Conservation (phyloP, 495 filamentous ascomycete species). For the Friedmanniomyces endolithicus region DNA sequence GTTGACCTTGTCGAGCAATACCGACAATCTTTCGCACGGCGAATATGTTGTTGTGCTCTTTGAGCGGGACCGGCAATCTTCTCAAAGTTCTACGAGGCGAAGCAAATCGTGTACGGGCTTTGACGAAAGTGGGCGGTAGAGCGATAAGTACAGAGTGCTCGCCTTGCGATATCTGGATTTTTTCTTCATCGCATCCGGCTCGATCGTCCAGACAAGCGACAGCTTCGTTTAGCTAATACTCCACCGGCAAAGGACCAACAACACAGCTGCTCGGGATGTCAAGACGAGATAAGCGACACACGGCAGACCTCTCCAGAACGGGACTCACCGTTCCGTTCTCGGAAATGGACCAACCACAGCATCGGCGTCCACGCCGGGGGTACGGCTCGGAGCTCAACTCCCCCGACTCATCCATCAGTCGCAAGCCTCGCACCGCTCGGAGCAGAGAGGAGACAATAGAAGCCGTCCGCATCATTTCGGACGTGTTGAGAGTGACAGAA, state of each 20-base stretch:
- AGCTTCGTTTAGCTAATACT: neutral
- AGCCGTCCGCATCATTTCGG: no score
- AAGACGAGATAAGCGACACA: neutral
- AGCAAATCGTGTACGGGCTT: neutral
- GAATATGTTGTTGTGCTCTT: neutral
- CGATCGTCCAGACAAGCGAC: neutral
- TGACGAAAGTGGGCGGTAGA: neutral
- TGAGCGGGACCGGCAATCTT: neutral
- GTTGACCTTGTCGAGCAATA: no score
- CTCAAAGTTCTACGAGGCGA: neutral
- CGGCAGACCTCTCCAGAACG: neutral
- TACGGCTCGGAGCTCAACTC: no score
- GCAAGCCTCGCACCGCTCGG: no score
- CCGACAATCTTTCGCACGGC: no score
- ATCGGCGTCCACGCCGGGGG: no score
- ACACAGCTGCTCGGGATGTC: neutral
- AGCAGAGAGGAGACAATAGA: no score
- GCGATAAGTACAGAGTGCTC: neutral
- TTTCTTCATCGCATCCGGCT: neutral
- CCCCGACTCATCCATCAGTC: no score
- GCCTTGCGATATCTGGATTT: neutral
- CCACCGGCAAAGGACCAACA: neutral
- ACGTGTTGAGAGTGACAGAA: no score
- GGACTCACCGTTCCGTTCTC: neutral
- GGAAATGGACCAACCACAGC: neutral